Evolutionary conservation across 139 green algal species (phyloP).

Genomic region (Coelastrella sp.): DNA sequence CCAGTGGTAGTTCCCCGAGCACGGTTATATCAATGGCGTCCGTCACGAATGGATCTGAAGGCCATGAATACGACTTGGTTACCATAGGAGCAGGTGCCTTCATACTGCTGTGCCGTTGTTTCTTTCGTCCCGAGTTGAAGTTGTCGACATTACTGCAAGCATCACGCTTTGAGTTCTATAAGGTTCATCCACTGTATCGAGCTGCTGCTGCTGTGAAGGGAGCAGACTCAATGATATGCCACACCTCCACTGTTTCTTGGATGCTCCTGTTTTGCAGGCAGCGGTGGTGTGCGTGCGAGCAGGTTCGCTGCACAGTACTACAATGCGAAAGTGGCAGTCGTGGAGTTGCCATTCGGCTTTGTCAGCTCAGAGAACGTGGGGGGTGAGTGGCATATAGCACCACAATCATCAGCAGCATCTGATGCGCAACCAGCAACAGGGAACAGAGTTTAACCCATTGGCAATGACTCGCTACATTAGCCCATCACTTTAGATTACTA

Average conservation of each 20-base stretch:
- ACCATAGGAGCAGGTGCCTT: slow-evolving; percentile 74
- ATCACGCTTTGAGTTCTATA: too few relatives aligned
- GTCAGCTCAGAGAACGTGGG: slow-evolving; percentile 79
- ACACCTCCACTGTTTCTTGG: background rate
- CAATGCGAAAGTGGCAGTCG: slow-evolving; percentile 84
- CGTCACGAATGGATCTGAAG: background rate
- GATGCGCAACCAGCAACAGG: too few relatives aligned
- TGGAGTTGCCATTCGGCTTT: slow-evolving; percentile 95
- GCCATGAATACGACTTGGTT: slow-evolving; percentile 89
- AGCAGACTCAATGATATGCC: too few relatives aligned
- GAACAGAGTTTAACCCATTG: too few relatives aligned
- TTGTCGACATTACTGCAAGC: too few relatives aligned
- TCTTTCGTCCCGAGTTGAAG: too few relatives aligned
- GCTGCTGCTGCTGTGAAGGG: too few relatives aligned
- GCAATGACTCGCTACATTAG: too few relatives aligned
- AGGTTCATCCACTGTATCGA: background rate
- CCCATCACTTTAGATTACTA: too few relatives aligned
- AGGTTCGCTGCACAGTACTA: slow-evolving; percentile 77
- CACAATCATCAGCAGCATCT: background rate
- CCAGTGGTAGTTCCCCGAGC: too few relatives aligned
- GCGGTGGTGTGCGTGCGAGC: slow-evolving; percentile 78
- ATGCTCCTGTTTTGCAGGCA: slow-evolving; percentile 53
- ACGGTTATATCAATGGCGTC: background rate
- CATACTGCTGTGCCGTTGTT: too few relatives aligned
- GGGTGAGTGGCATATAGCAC: slow-evolving; percentile 62